These are phyloP conservation scores for Fusarium newnesense DNA, from an alignment of 2,329 filamentous ascomycete genomes.

Conservation along the genomic window DNA sequence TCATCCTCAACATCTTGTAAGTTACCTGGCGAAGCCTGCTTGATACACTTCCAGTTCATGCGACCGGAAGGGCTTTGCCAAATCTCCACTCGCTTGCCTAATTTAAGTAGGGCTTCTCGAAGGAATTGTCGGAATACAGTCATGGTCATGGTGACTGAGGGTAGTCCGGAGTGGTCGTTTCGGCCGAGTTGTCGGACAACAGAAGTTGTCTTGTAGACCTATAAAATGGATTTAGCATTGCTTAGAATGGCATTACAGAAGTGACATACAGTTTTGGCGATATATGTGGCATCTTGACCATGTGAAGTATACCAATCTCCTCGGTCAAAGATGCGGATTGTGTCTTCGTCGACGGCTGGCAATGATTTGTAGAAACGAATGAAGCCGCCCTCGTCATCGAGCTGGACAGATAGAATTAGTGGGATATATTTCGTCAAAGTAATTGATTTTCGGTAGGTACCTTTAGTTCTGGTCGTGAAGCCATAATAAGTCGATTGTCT, in stretches of 20 bases:
- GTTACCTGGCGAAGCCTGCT: conserved; percentile 95
- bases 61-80: conserved; percentile 80
- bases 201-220: conserved; percentile 98
- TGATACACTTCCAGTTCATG: conserved; percentile 91
- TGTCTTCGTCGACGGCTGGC: conserved; percentile 74
- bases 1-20: conserved; percentile 97
- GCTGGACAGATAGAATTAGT: conserved; percentile 58
- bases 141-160: conserved; percentile 94
- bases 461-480: conserved; percentile 78
- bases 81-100: conserved; percentile 92
- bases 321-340: conserved; percentile 91
- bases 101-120: conserved; percentile 89
- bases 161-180: conserved; percentile 82
- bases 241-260: background rate
- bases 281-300: conserved; percentile 84
- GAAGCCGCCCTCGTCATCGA: conserved; percentile 97
- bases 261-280: conserved; percentile 74
- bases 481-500: conserved; percentile 60
- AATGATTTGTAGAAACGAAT: conserved; percentile 96
- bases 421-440: background rate
- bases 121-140: conserved; percentile 97
- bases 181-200: conserved; percentile 90
- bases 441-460: conserved; percentile 50
- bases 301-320: conserved; percentile 97
- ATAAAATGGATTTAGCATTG: conserved; percentile 9